Evolutionary conservation across 176 grass and related monocot species (phyloP), one percentile per base, ranked within the genome.

Genomic region (Areca catechu): DNA sequence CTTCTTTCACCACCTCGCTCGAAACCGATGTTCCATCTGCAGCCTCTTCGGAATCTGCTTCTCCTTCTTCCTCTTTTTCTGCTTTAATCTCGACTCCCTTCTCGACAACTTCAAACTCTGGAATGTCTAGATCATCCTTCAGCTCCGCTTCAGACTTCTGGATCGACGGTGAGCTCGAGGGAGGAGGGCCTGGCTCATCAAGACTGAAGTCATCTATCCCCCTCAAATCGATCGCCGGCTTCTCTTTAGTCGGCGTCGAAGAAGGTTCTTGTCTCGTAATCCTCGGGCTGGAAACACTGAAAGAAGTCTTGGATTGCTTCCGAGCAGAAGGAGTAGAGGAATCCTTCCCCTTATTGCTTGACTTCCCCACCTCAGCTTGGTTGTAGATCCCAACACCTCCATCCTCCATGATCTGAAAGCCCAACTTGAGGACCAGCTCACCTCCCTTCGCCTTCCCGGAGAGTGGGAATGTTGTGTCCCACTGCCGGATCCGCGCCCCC

Each of bases 361-460:
- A 80, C n/a, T 53, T 51, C 3, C 19, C 23, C 0, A 1, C 56
- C 0, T 65, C 51, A 0, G 75, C 59, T 22, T 88, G 83, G 48
- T 60, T 92, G 69, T 92, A 98, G 15, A 98, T 50, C n/a, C 76
- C 93, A 25, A 83, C 73, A 25, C 93, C 87, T 10, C 84, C 73
- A 22, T 89, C 81, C 9, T 98, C 93, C 81, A 98, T 98, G 48
- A 92, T 80, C 79, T 98, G 93, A 62, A 92, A 98, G 10, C 84
- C 71, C n/a, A 98, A 61, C 62, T 88, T 98, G 55, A 88, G 67
- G 5, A 85, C 48, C 50, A 98, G 67, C 27, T 98, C 79, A 4
- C 84, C 87, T 15, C 93, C 93, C 67, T 98, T 92, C 12, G 93
- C 93, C 76, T 98, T 98, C 1, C 93, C 87, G 1, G 61, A 51